phyloP scores from a whole-genome alignment of 768 basidiomycete species.

The Candolleomyces eurysporus region DNA sequence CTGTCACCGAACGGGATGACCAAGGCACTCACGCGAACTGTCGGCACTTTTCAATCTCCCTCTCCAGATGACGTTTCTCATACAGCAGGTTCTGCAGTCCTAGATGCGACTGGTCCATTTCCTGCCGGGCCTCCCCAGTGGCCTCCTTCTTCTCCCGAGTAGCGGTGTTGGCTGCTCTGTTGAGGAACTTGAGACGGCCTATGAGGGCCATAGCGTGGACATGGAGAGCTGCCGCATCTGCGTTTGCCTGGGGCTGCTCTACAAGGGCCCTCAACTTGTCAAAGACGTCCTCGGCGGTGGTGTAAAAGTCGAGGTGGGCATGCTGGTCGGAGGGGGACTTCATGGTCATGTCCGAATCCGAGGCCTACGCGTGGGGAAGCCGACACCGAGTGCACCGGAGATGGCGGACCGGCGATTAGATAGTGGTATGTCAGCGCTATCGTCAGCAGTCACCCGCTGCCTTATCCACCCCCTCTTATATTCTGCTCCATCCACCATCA shows the following conservation, averaged over 20 bases:
- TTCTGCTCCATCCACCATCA: constrained; percentile 10
- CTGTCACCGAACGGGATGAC: neutral
- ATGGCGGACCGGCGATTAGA: constrained; percentile 27
- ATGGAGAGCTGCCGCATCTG: constrained; percentile 53
- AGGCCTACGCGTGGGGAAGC: neutral
- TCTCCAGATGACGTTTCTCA: constrained; percentile 85
- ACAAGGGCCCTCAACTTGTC: constrained; percentile 65
- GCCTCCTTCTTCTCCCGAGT: constrained; percentile 68
- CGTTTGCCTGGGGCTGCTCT: constrained; percentile 35
- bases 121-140: constrained; percentile 74
- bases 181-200: constrained; percentile 74
- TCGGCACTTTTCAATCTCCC: constrained; percentile 90
- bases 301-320: constrained; percentile 10
- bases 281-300: constrained; percentile 52
- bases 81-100: constrained; percentile 85
- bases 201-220: constrained; percentile 75
- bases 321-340: neutral
- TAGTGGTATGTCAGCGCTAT: constrained; percentile 18
- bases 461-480: constrained; percentile 13
- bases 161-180: constrained; percentile 69
- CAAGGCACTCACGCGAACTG: constrained; percentile 75
- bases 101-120: constrained; percentile 90
- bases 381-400: constrained; percentile 6
- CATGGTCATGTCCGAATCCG: constrained; percentile 1
- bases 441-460: neutral